Percentiles rank a stretch among this genome's conserved stretches.
Evolutionary conservation across 768 basidiomycete species (phyloP).

Genomic region (Floccularia luteovirens): DNA sequence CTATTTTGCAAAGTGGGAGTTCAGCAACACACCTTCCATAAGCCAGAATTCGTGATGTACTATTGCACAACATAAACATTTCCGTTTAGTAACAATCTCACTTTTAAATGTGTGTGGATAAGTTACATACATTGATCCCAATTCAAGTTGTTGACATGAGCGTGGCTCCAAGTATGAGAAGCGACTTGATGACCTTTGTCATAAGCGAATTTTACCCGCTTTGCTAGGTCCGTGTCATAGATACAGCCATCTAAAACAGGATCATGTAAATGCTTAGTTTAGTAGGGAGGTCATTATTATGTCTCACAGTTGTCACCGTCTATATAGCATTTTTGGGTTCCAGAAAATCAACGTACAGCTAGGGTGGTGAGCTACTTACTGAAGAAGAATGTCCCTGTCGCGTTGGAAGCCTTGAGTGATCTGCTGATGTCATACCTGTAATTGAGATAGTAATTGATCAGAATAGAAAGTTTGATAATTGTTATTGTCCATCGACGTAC

Average conservation of each 20-base stretch:
- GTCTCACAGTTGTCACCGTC: constrained; percentile 26
- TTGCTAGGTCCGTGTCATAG: constrained; percentile 19
- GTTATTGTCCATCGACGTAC: constrained; percentile 17
- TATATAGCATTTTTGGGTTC: constrained; percentile 5
- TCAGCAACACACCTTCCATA: constrained; percentile 20
- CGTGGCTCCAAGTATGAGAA: constrained; percentile 43
- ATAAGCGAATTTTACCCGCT: constrained; percentile 25
- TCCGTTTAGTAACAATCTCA: not conserved
- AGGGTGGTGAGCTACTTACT: too few species aligned
- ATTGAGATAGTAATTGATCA: not conserved
- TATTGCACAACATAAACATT: constrained; percentile 8
- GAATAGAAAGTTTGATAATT: not conserved
- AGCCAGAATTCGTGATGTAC: constrained; percentile 23
- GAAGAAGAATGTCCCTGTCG: constrained; percentile 36
- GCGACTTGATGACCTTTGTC: constrained; percentile 35
- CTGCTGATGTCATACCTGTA: constrained; percentile 25
- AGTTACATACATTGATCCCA: constrained; percentile 17
- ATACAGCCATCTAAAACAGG: constrained; percentile 24
- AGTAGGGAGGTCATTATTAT: too few species aligned
- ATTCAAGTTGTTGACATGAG: constrained; percentile 24
- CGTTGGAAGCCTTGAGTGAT: constrained; percentile 20
- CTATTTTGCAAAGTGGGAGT: not conserved
- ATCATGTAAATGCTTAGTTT: not conserved
- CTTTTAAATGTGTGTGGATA: not conserved
- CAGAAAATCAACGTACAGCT: not conserved